Percentiles rank a stretch among this genome's conserved stretches.
Evolutionary conservation across 306 rosid species (phyloP).

Genomic region (Pterocarpus macrocarpus): DNA sequence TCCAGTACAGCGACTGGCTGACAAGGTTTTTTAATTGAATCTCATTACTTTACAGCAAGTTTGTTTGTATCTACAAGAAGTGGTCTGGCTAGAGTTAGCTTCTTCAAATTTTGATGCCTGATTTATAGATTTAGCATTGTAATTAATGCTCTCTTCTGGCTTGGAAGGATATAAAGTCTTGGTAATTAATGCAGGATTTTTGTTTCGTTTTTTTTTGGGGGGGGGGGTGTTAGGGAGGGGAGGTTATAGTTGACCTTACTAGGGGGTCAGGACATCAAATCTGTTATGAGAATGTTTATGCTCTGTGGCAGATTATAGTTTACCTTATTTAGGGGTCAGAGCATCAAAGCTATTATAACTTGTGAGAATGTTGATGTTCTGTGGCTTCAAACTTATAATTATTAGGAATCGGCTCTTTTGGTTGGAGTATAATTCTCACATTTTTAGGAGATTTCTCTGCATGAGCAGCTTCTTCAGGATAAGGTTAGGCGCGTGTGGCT

Average conservation of each 20-base stretch:
- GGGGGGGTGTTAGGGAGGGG: too few relatives aligned
- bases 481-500: not conserved
- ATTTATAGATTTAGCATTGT: too few relatives aligned
- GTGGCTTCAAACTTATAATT: conserved; percentile 28
- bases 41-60: conserved; percentile 18
- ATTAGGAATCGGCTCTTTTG: conserved; percentile 8
- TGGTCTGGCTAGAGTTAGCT: too few relatives aligned
- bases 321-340: conserved; percentile 4
- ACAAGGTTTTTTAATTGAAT: conserved; percentile 73
- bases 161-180: too few relatives aligned
- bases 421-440: not conserved
- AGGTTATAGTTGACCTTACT: conserved; percentile 1
- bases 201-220: too few relatives aligned
- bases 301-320: conserved; percentile 17
- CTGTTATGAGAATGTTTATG: not conserved
- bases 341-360: not conserved
- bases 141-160: too few relatives aligned
- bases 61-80: conserved; percentile 27
- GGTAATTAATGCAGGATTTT: too few relatives aligned
- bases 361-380: not conserved
- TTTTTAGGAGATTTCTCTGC: too few relatives aligned
- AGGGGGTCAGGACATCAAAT: not conserved
- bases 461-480: not conserved
- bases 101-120: too few relatives aligned
- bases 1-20: conserved; percentile 96